Evolutionary conservation across 2,329 filamentous ascomycete species (phyloP), one percentile per base, ranked within the genome.

Genomic region (Orbilia brochopaga): DNA sequence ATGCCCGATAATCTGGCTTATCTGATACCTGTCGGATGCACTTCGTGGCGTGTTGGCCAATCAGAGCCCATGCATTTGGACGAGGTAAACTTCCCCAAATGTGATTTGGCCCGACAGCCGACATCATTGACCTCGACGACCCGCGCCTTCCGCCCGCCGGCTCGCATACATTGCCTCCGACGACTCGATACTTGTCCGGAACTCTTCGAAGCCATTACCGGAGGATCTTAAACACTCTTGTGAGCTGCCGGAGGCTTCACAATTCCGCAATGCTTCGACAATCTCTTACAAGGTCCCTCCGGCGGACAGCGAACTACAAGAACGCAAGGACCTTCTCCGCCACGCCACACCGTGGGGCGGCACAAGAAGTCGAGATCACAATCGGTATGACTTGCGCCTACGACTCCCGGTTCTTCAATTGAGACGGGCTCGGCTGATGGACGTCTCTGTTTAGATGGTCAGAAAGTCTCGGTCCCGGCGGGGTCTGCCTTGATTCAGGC

Each of bases 401-500:
- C 50, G 32, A 27, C n/a, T 24, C 27, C 8, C 8, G 32, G 17
- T 44, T 6, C n/a, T n/a, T 15, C 24, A 10, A 27, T 10, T 32
- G 24, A 8, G 1, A n/a, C 46, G 15, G 27, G 48, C 13, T 7
- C 55, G n/a, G 42, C 60, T 72, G 35, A 72, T 44, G 11, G 35
- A n/a, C 30, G 30, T 55, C 27, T 17, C 19, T 50, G 37, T 50
- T 35, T 52, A 73, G 69, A 73, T 40, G 69, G 69, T 21, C 57
- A 61, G 19, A 73, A 73, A 50, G 69, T 73, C 53, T 58, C 51
- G 32, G 69, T 73, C 52, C 69, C 69, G 24, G 93, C 93, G 82
- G 93, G 93, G 76, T 94, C 94, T 77, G 93, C 94, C 79, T 86
- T 99, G 78, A 99, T 99, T 80, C 94, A 99, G 84, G 94, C 94